Base-by-base conservation (phyloP, 768 basidiomycete species). In the Panaeolus papilionaceus region DNA sequence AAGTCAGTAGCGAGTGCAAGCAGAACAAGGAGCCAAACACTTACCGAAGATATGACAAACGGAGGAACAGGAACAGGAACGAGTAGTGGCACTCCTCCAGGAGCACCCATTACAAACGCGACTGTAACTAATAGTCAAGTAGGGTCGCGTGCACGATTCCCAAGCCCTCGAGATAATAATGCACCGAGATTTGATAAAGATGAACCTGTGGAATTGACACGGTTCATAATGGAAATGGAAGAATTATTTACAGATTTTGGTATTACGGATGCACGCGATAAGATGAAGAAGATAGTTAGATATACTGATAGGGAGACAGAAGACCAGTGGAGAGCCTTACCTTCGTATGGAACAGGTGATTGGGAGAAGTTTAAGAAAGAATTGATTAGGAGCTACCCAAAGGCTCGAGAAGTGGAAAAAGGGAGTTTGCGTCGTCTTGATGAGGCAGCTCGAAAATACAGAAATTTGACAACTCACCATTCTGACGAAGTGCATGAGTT, bases 361-460 rank as follows among this genome's bases (percentile, higher is more conserved):
- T 67, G 54, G 20, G 49, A 54, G 20, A 51, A 67, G 62, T 67
- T 67, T 45, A 67, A 64, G 28, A 38, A 42, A 23, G 45, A 67
- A 20, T 39, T 67, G 12, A 64, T 67, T 20, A 8, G 14, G 4
- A 63, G 40, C 10, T 67, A 67, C 63, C 67, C 67, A 37, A 40
- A 26, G 3, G 63, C 66, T 4, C 38, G n/a, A 45, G 67, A 39
- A 18, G 20, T 54, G 8, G 51, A 63, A 7, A 45, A 64, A 42
- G 65, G 67, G 16, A 58, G 54, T 33, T 16, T 58, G 26, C 3
- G 54, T 3, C 8, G 54, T 16, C 33, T 58, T 1, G 28, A 58
- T 4, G 20, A 23, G 6, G 54, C 54, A 3, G 20, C 54, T 1
- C 10, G 8, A 16, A 58, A 23, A 12, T 58, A 9, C 3, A 58